A percentile compares a stretch with the other conserved stretches of the same genome.
Conservation (phyloP, 2,329 filamentous ascomycete genomes). For the Elsinoe arachidis region DNA sequence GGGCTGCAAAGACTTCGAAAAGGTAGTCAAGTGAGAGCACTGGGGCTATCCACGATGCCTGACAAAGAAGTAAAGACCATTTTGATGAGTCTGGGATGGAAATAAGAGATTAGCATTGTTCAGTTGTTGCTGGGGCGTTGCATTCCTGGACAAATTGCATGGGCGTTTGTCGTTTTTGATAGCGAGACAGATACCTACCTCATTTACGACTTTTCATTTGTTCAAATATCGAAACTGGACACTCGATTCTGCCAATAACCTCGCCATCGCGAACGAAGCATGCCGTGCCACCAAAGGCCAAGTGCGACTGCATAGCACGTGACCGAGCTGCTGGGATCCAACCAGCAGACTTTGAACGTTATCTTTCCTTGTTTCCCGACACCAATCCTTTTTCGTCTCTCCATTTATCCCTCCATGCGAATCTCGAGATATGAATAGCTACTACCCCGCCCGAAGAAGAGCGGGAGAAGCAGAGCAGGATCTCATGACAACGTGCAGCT, state of each 20-base stretch:
- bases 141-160: conserved; percentile 11
- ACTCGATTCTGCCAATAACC: not conserved
- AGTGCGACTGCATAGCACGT: too few relatives aligned
- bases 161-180: not conserved
- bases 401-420: too few relatives aligned
- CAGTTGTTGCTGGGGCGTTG: not conserved
- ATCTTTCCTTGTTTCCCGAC: too few relatives aligned
- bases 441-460: not conserved
- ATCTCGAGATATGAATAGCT: too few relatives aligned
- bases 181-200: conserved; percentile 9
- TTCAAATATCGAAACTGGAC: too few relatives aligned
- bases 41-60: conserved; percentile 47
- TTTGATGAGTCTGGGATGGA: conserved; percentile 28
- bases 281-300: too few relatives aligned
- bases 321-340: too few relatives aligned
- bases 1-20: conserved; percentile 49
- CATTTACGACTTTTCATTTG: not conserved
- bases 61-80: conserved; percentile 34
- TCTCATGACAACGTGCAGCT: not conserved
- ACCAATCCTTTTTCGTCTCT: too few relatives aligned
- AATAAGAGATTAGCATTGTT: conserved; percentile 16
- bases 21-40: conserved; percentile 46
- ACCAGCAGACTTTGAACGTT: too few relatives aligned
- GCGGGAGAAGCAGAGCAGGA: not conserved
- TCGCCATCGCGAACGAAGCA: too few relatives aligned